Base-by-base conservation (phyloP, 176 grass and related monocot genomes). In the Eremochloa ophiuroides region DNA sequence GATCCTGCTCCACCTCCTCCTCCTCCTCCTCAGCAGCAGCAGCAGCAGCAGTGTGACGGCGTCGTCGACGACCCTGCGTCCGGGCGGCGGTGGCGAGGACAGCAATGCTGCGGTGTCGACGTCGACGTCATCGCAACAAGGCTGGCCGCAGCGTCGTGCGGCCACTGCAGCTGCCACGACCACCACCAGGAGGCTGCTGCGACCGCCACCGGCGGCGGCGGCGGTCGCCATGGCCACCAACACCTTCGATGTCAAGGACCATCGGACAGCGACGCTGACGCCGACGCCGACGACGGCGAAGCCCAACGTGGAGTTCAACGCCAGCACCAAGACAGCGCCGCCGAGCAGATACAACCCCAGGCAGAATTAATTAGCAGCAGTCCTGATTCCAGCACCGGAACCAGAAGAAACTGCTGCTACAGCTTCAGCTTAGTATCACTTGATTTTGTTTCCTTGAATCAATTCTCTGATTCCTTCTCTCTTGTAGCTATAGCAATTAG, bases 301-400 rank as follows among this genome's bases (percentile, higher is more conserved):
- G 65, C 72, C 71, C 7, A 18, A 47, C 13, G 75, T 86, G 41
- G 79, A 67, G 83, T 81, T 86, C 73, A 26, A 82, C 62, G 83
- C 73, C 38, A 82, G 83, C 88, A 66, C 29, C 65, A 90, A 4
- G 66, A 41, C 6, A 16, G 6, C 50, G 10, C 88, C 88, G 7
- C 2, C 12, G 18, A 79, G 44, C 73, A 74, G 20, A 9, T 78
- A 20, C 28, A 90, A 83, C 31, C 83, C 74, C 59, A 74, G 27
- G 6, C 83, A 90, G 11, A 90, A 90, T 53, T 88, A 70, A n/a
- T n/a, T n/a, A n/a, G n/a, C n/a, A n/a, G 38, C 10, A 62, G 22
- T 6, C 4, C 46, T 50, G 16, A 50, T 46, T 46, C 43, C 43
- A n/a, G n/a, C n/a, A n/a, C n/a, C n/a, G 15, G 46, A 50, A 50